Evolutionary conservation across 2,329 filamentous ascomycete species (phyloP), one percentile per base, ranked within the genome.

Genomic region (Sclerotinia sclerotiorum): DNA sequence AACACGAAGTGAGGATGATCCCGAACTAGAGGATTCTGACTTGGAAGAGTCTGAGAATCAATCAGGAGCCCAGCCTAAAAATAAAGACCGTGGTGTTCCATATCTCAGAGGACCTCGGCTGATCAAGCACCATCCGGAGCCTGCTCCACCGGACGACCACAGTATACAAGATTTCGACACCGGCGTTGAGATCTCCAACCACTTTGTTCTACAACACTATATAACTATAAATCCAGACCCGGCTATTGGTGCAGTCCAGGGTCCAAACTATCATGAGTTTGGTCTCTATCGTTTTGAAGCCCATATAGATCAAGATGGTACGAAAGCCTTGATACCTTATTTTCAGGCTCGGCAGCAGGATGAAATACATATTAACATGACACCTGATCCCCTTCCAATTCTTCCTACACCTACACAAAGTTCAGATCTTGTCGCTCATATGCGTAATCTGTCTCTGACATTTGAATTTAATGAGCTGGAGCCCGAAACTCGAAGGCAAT

Each of bases 161-260:
- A 27, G 57, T 13, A 49, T 35, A 8, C 46, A 58, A 39, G 68
- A 70, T 2, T 71, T 74, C 0, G 74, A 73, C 7, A 72, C 69
- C 62, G 61, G 70, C 55, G 6, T 72, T 73, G 63, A 77, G 73
- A 8, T 81, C 78, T 35, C 77, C 10, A 72, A 68, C 0, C 72
- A 74, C 0, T 82, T 79, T 58, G 70, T 89, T 0, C 71, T 76
- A 1, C 76, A 75, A 5, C 73, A 77, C 0, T 80, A 83, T 68
- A 77, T 89, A 0, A 69, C 75, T 1, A 69, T 83, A 0, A 79
- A 82, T 64, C 75, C 77, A 0, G 81, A 86, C 71, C 82, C 79
- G 2, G 80, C 80, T 7, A 77, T 88, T 39, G 87, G 87, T 39
- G 84, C 81, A 6, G 80, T 88, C 2, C 83, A 89, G 73, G 87